Percentiles rank a stretch among this genome's conserved stretches.
These are phyloP conservation scores for Cavenderia fasciculata DNA, from an alignment of 78 protist species.

Conservation along the genomic window DNA sequence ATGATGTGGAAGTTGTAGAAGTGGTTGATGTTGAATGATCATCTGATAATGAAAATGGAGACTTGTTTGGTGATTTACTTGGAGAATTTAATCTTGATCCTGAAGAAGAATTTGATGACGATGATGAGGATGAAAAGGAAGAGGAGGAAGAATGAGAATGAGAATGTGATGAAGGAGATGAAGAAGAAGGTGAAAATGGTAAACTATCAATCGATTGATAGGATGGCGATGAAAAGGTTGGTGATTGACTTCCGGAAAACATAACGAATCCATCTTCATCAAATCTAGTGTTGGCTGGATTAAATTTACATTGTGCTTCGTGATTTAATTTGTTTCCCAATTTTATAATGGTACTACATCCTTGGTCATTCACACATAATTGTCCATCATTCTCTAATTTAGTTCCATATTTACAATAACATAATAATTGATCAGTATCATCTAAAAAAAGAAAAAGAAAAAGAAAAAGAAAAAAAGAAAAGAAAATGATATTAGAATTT, in stretches of 20 bases:
- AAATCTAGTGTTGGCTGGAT: background rate
- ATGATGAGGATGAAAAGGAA: background rate
- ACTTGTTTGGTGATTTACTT: background rate
- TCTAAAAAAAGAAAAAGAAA: background rate
- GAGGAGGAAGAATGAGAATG: background rate
- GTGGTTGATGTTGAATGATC: background rate
- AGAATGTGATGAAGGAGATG: background rate
- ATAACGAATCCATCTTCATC: background rate
- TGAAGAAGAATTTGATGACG: background rate
- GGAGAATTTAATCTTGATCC: background rate
- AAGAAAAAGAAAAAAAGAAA: too few relatives aligned
- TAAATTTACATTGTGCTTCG: conserved; percentile 22
- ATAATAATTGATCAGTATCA: conserved; percentile 46
- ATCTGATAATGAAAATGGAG: background rate
- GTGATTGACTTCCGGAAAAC: too few relatives aligned
- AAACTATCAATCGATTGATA: background rate
- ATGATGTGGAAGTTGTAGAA: background rate
- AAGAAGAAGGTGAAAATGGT: background rate
- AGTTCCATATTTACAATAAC: conserved; percentile 64
- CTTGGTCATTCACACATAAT: conserved; percentile 6
- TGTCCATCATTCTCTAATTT: conserved; percentile 20
- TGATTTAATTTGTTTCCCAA: conserved; percentile 31
- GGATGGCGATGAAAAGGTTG: background rate
- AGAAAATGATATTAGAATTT: background rate
- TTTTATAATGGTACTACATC: conserved; percentile 39